Evolutionary conservation across 2,329 filamentous ascomycete species (phyloP).

Genomic region (Cordyceps farinosa): DNA sequence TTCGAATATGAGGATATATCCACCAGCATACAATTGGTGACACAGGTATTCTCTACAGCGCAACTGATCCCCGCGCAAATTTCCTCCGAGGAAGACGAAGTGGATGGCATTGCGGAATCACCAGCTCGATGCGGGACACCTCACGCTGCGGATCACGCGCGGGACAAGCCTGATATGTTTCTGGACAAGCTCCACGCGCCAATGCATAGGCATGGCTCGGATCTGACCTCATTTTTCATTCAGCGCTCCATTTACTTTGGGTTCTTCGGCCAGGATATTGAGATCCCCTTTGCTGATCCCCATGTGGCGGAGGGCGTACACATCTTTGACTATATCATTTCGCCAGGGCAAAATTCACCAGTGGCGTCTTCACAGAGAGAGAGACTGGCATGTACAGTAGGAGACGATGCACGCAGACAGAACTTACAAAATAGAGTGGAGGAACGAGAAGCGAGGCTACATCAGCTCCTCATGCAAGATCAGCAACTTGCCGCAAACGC

Average conservation of each 20-base stretch:
- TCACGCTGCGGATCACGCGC: not conserved
- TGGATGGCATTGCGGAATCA: not conserved
- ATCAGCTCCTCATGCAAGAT: not conserved
- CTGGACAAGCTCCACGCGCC: slow-evolving; percentile 7
- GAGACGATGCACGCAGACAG: not conserved
- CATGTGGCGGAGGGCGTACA: not conserved
- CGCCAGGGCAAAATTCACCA: not conserved
- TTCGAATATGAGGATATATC: slow-evolving; percentile 5
- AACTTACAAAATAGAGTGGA: not conserved
- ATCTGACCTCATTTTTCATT: slow-evolving; percentile 6
- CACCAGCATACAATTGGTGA: not conserved
- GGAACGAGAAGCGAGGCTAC: slow-evolving; percentile 5
- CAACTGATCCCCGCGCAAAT: not conserved
- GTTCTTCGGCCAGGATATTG: slow-evolving; percentile 8
- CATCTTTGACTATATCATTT: not conserved
- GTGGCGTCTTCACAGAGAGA: not conserved
- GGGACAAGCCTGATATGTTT: slow-evolving; percentile 8
- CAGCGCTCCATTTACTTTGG: slow-evolving; percentile 7
- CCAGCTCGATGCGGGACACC: not conserved
- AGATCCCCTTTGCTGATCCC: not conserved
- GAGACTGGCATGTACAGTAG: not conserved
- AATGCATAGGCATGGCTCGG: not conserved
- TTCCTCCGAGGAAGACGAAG: not conserved
- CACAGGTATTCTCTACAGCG: not conserved
- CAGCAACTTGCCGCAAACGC: not conserved